Evolutionary conservation across 1,139 yeast genomes (phyloP), one percentile per base, ranked within the genome.

Genomic region (Geotrichum phurueaensis): DNA sequence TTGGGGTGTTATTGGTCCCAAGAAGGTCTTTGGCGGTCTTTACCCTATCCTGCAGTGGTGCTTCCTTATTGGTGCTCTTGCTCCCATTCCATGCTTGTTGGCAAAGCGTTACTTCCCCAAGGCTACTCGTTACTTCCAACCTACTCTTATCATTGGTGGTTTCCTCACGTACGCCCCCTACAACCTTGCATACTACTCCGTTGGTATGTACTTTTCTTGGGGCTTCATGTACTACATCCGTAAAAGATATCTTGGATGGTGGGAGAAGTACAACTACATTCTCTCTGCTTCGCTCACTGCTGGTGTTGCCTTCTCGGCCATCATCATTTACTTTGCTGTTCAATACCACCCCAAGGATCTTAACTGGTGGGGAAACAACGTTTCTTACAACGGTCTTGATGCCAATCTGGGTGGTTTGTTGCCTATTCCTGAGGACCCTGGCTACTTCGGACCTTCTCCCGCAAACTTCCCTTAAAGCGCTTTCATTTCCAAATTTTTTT

Each of bases 251-350:
- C 62, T 52, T 60, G 66, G 65, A 61, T 84, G 87, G 87, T 84
- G 87, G 87, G 84, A 67, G 87, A 79, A 63, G 95, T 88, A 76
- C 90, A 86, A 62, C 87, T 78, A 63, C 87, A 56, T 77, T 79
- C 72, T 72, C 76, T 66, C 69, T 70, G 61, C 69, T 75, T 67
- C 73, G 64, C 10, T 68, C 62, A 50, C 65, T 67, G 67, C 61
- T 48, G 65, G 65, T 69, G 76, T 62, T 67, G 61, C 81, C 83
- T 52, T 82, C 86, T 33, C 81, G 85, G 36, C 80, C 84, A 2
- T 79, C 83, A 2, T 76, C 80, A 3, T 75, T 79, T 15, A 75
- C 81, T 12, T 75, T 81, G 12, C 77, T 79, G 9, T 76, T 80
- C 9, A 77, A 80, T 7, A 76, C 79, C 5, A 73, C 77, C 22